A percentile compares a stretch with the other conserved stretches of the same genome.
These are phyloP conservation scores for Fusarium pseudonygamai DNA, from an alignment of 2,329 filamentous ascomycete genomes.

Conservation along the genomic window DNA sequence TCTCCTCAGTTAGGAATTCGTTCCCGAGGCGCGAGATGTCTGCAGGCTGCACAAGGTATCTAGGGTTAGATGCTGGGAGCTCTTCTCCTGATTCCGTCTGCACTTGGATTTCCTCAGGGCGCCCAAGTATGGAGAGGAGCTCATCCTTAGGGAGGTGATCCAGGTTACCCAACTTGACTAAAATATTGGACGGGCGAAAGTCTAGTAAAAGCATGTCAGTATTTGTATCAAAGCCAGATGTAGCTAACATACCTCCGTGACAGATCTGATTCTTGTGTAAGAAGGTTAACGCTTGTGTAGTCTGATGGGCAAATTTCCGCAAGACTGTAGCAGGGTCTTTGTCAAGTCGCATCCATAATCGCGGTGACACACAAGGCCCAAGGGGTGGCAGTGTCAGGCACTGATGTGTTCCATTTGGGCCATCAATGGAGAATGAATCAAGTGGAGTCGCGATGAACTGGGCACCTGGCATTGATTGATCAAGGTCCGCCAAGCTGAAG, in stretches of 20 bases:
- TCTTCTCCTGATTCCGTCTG: constrained; percentile 4
- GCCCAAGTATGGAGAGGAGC: constrained; percentile 15
- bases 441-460: not conserved
- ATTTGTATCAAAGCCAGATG: not conserved
- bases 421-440: rapidly evolving
- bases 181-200: constrained; percentile 43
- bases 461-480: not conserved
- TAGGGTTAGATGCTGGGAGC: constrained; percentile 25
- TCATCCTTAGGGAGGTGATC: constrained; percentile 38
- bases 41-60: constrained; percentile 37
- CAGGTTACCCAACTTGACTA: constrained; percentile 33
- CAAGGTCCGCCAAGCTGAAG: not conserved
- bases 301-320: constrained; percentile 34
- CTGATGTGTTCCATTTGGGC: constrained; percentile 41
- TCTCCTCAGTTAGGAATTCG: constrained; percentile 25
- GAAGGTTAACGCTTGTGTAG: constrained; percentile 32
- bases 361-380: constrained; percentile 39
- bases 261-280: constrained; percentile 44
- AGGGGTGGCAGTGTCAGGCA: constrained; percentile 43
- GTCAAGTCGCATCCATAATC: constrained; percentile 5
- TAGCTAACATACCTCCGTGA: constrained; percentile 40
- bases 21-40: not conserved
- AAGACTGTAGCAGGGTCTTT: constrained; percentile 4
- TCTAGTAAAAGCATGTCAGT: constrained; percentile 8
- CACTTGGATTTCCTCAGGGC: constrained; percentile 7